Base-by-base conservation (phyloP, 345 rosid genomes). In the Citropsis articulata region DNA sequence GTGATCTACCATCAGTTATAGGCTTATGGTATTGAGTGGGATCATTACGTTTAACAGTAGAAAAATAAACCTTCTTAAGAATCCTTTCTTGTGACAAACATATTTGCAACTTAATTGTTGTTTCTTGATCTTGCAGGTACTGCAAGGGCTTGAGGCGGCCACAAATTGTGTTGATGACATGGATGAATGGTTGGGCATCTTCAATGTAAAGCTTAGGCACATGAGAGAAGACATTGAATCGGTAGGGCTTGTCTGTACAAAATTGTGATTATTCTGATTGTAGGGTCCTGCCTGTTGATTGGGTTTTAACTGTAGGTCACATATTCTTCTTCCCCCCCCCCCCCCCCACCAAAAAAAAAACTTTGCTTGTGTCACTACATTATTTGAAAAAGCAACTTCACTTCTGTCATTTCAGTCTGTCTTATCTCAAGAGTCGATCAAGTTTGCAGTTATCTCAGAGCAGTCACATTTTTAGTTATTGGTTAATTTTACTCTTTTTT, bases 201-300 rank as follows among this genome's bases (percentile, higher is more conserved):
- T 96, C 87, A 96, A 96, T 82, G 81, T 96, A 59, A 96, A 96
- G 87, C 95, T 96, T 75, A 93, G 99, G 86, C 99, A 96, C 80
- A 96, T 96, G 99, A 89, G 99, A 86, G 98, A 96, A 85, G 99
- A 94, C 73, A 94, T 96, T 83, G 97, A 91, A 73, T 96, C 99
- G 85, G 99, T 96, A 87, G 78, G 57, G 48, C 66, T 36, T 76
- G 36, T 69, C 71, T 40, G 19, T 63, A 60, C 28, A 28, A 73
- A 40, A 42, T 36, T 78, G 21, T 71, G 45, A 64, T 75, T 66
- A 53, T 53, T 53, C 5, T 18, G 56, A 50, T 18, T 78, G 67
- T 68, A n/a, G 28, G 33, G 30, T 71, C 42, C 35, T 53, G 40
- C 18, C 18, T 10, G 9, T 69, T 45, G n/a, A n/a, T 69, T 45